These are phyloP conservation scores for Globisporangium acanthophoron DNA, from an alignment of 352 stramenopile species.

Conservation along the genomic window DNA sequence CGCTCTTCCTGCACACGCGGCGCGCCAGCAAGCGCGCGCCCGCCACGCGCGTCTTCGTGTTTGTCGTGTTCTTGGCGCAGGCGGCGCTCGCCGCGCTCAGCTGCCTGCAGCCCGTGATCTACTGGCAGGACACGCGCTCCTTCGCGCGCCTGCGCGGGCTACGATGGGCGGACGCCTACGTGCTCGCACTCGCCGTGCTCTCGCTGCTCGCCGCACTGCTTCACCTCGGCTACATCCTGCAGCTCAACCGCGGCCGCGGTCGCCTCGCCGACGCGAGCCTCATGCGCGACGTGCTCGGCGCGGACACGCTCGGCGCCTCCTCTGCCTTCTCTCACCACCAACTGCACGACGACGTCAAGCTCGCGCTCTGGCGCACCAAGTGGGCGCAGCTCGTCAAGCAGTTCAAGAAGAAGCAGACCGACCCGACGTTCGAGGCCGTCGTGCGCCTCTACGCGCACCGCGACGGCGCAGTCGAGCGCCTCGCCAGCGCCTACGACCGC, in stretches of 20 bases:
- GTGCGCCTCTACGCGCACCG: constrained; percentile 81
- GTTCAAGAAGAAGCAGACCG: constrained; percentile 49
- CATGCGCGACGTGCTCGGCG: constrained; percentile 51
- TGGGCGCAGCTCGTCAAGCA: constrained; percentile 73
- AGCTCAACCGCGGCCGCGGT: constrained; percentile 70
- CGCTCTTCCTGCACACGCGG: constrained; percentile 67
- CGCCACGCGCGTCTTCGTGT: constrained; percentile 73
- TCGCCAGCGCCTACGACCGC: constrained; percentile 45
- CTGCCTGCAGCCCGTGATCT: constrained; percentile 64
- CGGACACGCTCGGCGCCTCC: constrained; percentile 4
- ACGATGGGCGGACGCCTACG: constrained; percentile 46
- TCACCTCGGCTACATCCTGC: constrained; percentile 71
- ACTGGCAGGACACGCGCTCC: constrained; percentile 38
- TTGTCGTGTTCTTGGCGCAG: constrained; percentile 66
- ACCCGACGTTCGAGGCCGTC: constrained; percentile 78
- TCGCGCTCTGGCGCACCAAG: constrained; percentile 60
- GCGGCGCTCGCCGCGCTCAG: constrained; percentile 32
- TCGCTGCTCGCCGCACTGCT: constrained; percentile 45
- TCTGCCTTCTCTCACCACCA: constrained; percentile 5
- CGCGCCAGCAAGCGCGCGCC: constrained; percentile 63
- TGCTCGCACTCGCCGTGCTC: constrained; percentile 44
- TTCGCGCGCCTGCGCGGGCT: constrained; percentile 43
- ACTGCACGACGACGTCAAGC: constrained; percentile 37
- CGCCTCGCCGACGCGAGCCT: constrained; percentile 54
- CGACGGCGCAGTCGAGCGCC: constrained; percentile 49